Conservation (phyloP, 2,329 filamentous ascomycete genomes). For the Fusarium secorum region DNA sequence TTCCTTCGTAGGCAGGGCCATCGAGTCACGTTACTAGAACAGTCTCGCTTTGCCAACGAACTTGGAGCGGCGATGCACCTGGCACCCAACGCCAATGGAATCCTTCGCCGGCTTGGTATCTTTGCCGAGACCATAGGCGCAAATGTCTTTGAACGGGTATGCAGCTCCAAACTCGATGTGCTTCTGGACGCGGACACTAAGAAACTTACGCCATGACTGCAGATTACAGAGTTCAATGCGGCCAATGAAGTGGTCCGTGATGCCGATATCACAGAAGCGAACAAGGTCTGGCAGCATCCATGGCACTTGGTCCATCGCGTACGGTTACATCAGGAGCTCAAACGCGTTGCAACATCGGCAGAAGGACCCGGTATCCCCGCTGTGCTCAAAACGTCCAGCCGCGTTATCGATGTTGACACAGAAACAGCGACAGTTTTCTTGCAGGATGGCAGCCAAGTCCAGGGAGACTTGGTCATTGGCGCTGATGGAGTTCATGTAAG, state of each 20-base stretch:
- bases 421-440: conserved; percentile 52
- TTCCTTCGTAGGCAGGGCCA: conserved; percentile 59
- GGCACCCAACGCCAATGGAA: conserved; percentile 67
- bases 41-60: conserved; percentile 60
- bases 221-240: conserved; percentile 47
- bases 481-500: conserved; percentile 62
- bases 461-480: conserved; percentile 60
- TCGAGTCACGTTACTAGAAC: conserved; percentile 42
- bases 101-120: conserved; percentile 56
- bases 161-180: fast-evolving
- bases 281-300: conserved; percentile 55
- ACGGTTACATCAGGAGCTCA: conserved; percentile 58
- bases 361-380: neutral
- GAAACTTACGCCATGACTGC: fast-evolving
- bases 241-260: conserved; percentile 48
- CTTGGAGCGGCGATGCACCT: conserved; percentile 68
- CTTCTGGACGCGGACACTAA: fast-evolving
- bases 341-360: conserved; percentile 36
- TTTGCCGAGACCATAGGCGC: conserved; percentile 50
- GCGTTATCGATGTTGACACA: conserved; percentile 54
- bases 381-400: conserved; percentile 50
- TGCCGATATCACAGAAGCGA: conserved; percentile 45
- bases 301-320: conserved; percentile 62
- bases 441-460: conserved; percentile 52
- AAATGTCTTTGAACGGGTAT: conserved; percentile 37